Conservation (phyloP, 148 eudicot species). For the Camellia japonica region DNA sequence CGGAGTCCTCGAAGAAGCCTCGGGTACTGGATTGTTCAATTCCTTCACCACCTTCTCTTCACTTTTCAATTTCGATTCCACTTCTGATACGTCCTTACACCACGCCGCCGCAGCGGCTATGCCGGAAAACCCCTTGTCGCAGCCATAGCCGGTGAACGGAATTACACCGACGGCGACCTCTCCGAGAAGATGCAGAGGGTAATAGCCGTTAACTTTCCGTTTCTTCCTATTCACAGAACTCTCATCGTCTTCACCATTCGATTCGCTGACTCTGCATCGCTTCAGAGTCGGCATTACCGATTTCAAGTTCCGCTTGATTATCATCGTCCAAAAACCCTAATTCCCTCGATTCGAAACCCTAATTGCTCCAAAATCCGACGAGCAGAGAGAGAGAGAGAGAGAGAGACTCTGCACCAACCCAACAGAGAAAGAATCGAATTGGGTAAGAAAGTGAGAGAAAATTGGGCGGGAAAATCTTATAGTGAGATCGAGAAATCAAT, state of each 20-base stretch:
- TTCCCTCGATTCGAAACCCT: background rate
- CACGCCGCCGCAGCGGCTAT: slow-evolving; percentile 23
- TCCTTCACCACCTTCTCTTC: slow-evolving; percentile 17
- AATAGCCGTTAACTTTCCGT: slow-evolving; percentile 41
- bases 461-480: slow-evolving; percentile 12
- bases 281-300: slow-evolving; percentile 84
- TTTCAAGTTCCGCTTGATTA: slow-evolving; percentile 86
- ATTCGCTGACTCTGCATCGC: slow-evolving; percentile 61
- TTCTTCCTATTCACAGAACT: slow-evolving; percentile 39
- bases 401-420: background rate
- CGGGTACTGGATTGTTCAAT: slow-evolving; percentile 26
- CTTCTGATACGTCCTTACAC: slow-evolving; percentile 38
- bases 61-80: slow-evolving; percentile 26
- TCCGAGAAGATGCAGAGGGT: slow-evolving; percentile 67
- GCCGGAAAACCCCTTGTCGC: slow-evolving; percentile 21
- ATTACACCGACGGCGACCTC: slow-evolving; percentile 74
- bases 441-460: background rate
- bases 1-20: slow-evolving; percentile 50
- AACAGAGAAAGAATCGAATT: background rate
- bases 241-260: slow-evolving; percentile 57
- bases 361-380: background rate
- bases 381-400: too few relatives aligned
- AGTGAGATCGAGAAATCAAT: too few relatives aligned
- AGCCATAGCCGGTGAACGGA: slow-evolving; percentile 39
- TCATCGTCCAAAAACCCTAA: slow-evolving; percentile 41